Conservation (phyloP, 2,329 filamentous ascomycete species). For the Domatiomyces globalis region DNA sequence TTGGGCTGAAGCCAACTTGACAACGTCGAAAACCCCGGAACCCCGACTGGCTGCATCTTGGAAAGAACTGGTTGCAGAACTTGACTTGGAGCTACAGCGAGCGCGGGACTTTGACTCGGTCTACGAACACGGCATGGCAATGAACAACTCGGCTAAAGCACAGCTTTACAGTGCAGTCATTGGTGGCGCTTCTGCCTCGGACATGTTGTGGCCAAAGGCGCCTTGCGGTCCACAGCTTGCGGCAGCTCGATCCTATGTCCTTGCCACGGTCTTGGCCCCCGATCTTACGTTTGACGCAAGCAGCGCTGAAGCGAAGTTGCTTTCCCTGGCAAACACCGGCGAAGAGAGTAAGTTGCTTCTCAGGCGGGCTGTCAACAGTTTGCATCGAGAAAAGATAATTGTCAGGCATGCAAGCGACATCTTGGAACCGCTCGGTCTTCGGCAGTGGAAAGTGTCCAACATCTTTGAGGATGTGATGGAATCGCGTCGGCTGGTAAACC, state of each 20-base stretch:
- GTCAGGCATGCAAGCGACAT: constrained; percentile 1
- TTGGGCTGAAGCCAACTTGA: constrained; percentile 25
- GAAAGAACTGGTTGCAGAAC: neutral
- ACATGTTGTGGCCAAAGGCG: constrained; percentile 1
- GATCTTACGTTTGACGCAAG: constrained; percentile 28
- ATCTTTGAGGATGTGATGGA: constrained; percentile 27
- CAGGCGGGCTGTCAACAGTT: constrained; percentile 26
- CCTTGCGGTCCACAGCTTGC: constrained; percentile 2
- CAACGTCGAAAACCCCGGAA: constrained; percentile 19
- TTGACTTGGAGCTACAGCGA: neutral
- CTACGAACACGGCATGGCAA: neutral
- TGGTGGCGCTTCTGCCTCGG: neutral
- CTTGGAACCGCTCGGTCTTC: constrained; percentile 1
- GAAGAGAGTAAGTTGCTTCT: constrained; percentile 21
- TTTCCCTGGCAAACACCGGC: constrained; percentile 8
- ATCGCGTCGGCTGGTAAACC: constrained; percentile 28
- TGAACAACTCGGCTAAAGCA: neutral
- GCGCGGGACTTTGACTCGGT: neutral
- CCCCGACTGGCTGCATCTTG: constrained; percentile 16
- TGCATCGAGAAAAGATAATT: constrained; percentile 20
- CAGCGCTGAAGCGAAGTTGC: constrained; percentile 23
- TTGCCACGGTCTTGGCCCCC: constrained; percentile 33
- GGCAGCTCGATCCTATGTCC: constrained; percentile 33
- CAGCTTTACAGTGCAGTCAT: neutral
- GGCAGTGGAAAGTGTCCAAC: constrained; percentile 16